Conservation (phyloP, 768 basidiomycete genomes). For the Tricholomella constricta region DNA sequence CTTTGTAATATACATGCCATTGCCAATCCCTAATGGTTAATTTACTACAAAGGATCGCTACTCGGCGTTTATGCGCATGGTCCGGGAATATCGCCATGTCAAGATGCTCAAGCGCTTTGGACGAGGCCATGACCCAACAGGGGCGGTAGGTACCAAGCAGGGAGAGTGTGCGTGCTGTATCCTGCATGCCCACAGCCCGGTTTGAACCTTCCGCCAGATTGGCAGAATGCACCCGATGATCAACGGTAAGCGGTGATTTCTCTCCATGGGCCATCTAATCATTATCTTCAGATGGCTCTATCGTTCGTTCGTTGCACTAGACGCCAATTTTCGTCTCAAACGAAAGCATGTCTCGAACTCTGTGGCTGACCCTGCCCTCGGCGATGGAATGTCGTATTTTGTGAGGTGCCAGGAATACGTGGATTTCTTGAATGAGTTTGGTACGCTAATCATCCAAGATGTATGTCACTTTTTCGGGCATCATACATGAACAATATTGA, state of each 20-base stretch:
- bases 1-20: too few relatives aligned
- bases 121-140: too few relatives aligned
- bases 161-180: conserved; percentile 33
- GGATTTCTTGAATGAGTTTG: conserved; percentile 11
- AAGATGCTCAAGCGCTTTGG: conserved; percentile 27
- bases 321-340: conserved; percentile 16
- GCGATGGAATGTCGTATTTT: too few relatives aligned
- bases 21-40: not conserved
- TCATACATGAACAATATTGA: not conserved
- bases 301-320: conserved; percentile 12
- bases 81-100: conserved; percentile 24
- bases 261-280: not conserved
- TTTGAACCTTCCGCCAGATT: conserved; percentile 28
- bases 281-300: conserved; percentile 8
- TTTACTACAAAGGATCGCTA: conserved; percentile 18
- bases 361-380: conserved; percentile 14
- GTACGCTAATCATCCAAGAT: conserved; percentile 6
- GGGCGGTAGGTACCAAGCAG: conserved; percentile 24
- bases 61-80: conserved; percentile 20
- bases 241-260: conserved; percentile 12
- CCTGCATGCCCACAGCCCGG: conserved; percentile 36
- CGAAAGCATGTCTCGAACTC: conserved; percentile 16
- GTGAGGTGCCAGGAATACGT: too few relatives aligned
- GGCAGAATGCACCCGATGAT: conserved; percentile 18
- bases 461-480: conserved; percentile 1